Percentiles rank a stretch among this genome's conserved stretches.
Conservation (phyloP, 768 basidiomycete genomes). For the Tubosaeta sp. region DNA sequence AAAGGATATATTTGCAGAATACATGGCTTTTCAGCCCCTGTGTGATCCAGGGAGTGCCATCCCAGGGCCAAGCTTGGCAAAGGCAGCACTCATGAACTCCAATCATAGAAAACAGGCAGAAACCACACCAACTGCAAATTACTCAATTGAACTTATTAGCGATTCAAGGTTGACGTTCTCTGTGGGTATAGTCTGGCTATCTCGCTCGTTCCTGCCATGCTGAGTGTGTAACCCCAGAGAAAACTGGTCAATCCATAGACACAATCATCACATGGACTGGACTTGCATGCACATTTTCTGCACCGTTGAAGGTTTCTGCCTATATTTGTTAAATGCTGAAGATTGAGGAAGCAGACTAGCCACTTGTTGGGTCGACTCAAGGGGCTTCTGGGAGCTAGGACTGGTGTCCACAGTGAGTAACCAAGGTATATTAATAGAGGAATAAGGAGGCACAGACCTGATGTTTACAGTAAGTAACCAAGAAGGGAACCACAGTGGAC, state of each 20-base stretch:
- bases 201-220: not conserved
- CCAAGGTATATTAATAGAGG: too few relatives aligned
- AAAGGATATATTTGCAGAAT: constrained; percentile 12
- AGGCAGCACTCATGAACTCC: not conserved
- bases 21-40: constrained; percentile 15
- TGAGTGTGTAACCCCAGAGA: not conserved
- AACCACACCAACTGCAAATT: not conserved
- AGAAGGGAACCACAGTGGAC: too few relatives aligned
- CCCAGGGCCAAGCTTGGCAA: not conserved
- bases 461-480: too few relatives aligned
- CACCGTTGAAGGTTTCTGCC: not conserved
- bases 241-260: not conserved
- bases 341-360: too few relatives aligned
- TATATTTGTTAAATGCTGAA: too few relatives aligned
- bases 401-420: too few relatives aligned
- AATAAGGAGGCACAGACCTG: too few relatives aligned
- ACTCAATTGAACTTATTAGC: constrained; percentile 2
- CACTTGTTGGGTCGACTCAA: too few relatives aligned
- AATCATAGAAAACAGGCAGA: not conserved
- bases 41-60: not conserved
- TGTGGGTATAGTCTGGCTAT: not conserved
- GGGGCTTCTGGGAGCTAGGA: too few relatives aligned
- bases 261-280: constrained; percentile 13
- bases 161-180: not conserved
- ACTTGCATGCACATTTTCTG: constrained; percentile 5